Evolutionary conservation across 352 stramenopile species (phyloP).

Genomic region (Phytophthora sansomeana): DNA sequence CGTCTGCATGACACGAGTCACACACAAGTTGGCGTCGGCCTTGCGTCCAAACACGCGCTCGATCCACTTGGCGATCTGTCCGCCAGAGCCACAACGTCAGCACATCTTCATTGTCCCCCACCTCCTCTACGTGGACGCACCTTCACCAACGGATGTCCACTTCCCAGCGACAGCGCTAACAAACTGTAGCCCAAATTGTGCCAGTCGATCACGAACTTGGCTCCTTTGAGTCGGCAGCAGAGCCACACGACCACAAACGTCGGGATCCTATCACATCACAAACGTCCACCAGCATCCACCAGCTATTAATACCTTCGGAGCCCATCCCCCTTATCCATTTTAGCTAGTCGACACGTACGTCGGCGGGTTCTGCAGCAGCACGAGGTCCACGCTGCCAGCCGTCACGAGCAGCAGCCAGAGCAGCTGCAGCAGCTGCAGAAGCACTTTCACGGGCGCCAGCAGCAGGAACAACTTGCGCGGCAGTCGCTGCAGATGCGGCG

Average conservation of each 20-base stretch:
- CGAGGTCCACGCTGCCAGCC: constrained; percentile 83
- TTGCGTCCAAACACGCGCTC: constrained; percentile 91
- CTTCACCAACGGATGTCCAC: constrained; percentile 75
- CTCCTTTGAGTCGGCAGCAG: constrained; percentile 65
- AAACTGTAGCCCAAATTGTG: constrained; percentile 99
- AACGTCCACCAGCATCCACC: constrained; percentile 12
- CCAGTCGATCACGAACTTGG: constrained; percentile 98
- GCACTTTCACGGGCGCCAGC: constrained; percentile 75
- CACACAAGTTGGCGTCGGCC: constrained; percentile 96
- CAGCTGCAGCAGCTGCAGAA: constrained; percentile 71
- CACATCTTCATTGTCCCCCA: neutral
- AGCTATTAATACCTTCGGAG: constrained; percentile 11
- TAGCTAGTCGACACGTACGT: constrained; percentile 50
- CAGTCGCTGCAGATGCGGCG: constrained; percentile 66
- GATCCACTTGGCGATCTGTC: constrained; percentile 81
- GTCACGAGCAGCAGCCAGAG: constrained; percentile 42
- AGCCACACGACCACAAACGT: constrained; percentile 91
- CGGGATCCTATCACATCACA: constrained; percentile 85
- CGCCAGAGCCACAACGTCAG: constrained; percentile 6
- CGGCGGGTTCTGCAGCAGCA: constrained; percentile 99
- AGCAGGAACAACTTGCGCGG: constrained; percentile 50
- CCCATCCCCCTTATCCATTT: constrained; percentile 38
- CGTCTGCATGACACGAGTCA: constrained; percentile 96
- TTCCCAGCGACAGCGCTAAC: constrained; percentile 83
- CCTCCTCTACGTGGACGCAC: constrained; percentile 22